Evolutionary conservation across 2,329 filamentous ascomycete genomes (phyloP).

Genomic region (Colletotrichum sp.): DNA sequence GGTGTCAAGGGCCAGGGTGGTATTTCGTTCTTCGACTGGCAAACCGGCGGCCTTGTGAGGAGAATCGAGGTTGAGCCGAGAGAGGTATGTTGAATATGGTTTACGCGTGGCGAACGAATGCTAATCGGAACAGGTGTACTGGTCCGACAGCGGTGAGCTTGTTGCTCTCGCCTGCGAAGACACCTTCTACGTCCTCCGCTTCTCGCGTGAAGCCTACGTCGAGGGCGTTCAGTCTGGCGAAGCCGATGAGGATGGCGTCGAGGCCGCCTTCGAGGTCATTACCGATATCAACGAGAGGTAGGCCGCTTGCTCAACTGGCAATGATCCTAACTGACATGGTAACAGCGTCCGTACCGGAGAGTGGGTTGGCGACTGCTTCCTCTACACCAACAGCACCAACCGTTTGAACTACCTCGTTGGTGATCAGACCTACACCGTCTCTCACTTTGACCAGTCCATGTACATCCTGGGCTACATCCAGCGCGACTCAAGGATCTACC

Average conservation of each 20-base stretch:
- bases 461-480: conserved; percentile 96
- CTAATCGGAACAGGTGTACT: conserved; percentile 74
- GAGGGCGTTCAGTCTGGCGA: conserved; percentile 82
- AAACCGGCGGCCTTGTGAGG: conserved; percentile 84
- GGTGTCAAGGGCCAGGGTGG: conserved; percentile 95
- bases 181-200: conserved; percentile 91
- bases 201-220: conserved; percentile 86
- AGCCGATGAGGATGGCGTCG: conserved; percentile 89
- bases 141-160: conserved; percentile 95
- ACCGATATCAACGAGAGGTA: conserved; percentile 93
- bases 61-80: conserved; percentile 83
- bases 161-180: conserved; percentile 94
- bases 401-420: conserved; percentile 97
- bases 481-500: conserved; percentile 91
- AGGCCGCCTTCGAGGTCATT: conserved; percentile 94
- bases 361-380: conserved; percentile 99
- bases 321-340: conserved; percentile 26
- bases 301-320: conserved; percentile 24
- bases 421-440: conserved; percentile 96
- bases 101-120: no score
- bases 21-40: conserved; percentile 97
- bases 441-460: conserved; percentile 94
- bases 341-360: conserved; percentile 85
- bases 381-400: conserved; percentile 97
- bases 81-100: conserved; percentile 34